phyloP scores from a whole-genome alignment of 78 protist species.

The Bigelowiella natans region DNA sequence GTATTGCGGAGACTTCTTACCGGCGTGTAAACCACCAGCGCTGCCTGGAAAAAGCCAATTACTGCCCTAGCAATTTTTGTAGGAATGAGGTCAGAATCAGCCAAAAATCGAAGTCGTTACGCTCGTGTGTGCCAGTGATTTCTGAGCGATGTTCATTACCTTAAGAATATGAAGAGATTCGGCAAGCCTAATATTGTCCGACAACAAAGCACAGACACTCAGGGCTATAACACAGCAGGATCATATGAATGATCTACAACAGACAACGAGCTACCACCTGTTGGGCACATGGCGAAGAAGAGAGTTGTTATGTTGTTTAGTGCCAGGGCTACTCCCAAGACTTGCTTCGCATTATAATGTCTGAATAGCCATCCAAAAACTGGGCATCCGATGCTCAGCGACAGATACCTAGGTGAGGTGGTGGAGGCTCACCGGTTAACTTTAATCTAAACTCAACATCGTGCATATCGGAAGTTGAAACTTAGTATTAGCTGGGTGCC shows the following conservation, averaged over 20 bases:
- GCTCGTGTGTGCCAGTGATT: too few species aligned
- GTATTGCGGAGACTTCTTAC: neutral
- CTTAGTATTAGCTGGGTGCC: too few species aligned
- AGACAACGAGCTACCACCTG: too few species aligned
- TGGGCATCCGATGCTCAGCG: neutral
- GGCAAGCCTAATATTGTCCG: too few species aligned
- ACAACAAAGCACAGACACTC: too few species aligned
- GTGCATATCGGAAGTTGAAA: neutral
- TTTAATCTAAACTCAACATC: too few species aligned
- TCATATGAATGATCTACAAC: too few species aligned
- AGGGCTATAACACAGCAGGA: too few species aligned
- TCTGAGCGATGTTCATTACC: too few species aligned
- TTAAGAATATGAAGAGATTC: neutral
- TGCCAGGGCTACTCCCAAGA: neutral
- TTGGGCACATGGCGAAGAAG: neutral
- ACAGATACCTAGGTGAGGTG: neutral
- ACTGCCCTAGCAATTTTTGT: neutral
- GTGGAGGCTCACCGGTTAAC: too few species aligned
- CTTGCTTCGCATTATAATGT: neutral
- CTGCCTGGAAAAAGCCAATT: neutral
- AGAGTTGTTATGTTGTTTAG: neutral
- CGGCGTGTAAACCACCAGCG: neutral
- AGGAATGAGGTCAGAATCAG: too few species aligned
- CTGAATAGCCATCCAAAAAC: neutral
- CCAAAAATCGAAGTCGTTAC: too few species aligned